A percentile compares a stretch with the other conserved stretches of the same genome.
These are phyloP conservation scores for Phoma sp. DNA, from an alignment of 2,329 filamentous ascomycete genomes.

Conservation along the genomic window DNA sequence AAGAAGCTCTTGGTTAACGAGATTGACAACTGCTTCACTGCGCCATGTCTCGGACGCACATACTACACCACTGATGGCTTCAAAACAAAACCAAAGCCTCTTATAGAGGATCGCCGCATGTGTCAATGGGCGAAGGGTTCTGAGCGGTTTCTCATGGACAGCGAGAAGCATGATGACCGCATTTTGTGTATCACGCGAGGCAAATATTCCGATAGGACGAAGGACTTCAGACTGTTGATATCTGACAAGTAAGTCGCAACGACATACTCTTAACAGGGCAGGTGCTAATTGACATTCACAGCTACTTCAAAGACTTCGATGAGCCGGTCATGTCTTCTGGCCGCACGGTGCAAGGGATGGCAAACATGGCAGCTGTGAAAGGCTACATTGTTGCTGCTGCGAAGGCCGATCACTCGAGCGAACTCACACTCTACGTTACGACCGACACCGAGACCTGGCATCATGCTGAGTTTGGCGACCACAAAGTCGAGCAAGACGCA, in stretches of 20 bases:
- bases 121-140: conserved; percentile 89
- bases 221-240: conserved; percentile 77
- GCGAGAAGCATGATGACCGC: conserved; percentile 68
- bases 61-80: conserved; percentile 89
- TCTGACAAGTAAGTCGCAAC: conserved; percentile 66
- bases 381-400: conserved; percentile 85
- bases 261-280: not conserved
- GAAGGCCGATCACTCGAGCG: conserved; percentile 77
- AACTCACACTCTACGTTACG: conserved; percentile 90
- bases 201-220: conserved; percentile 70
- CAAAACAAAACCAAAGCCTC: conserved; percentile 65
- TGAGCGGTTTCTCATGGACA: conserved; percentile 72
- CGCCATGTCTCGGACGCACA: conserved; percentile 52
- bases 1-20: conserved; percentile 83
- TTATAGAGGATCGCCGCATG: conserved; percentile 72
- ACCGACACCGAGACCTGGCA: conserved; percentile 87
- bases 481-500: conserved; percentile 81
- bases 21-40: conserved; percentile 47
- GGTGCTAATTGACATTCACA: conserved; percentile 25
- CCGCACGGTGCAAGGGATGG: conserved; percentile 77
- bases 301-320: conserved; percentile 70
- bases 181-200: conserved; percentile 82
- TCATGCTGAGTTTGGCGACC: conserved; percentile 84
- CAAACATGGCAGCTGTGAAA: conserved; percentile 83
- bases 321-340: conserved; percentile 80